Percentiles rank a stretch among this genome's conserved stretches.
Evolutionary conservation across 2,329 filamentous ascomycete genomes (phyloP).

Genomic region (Zymoseptoria brevis): DNA sequence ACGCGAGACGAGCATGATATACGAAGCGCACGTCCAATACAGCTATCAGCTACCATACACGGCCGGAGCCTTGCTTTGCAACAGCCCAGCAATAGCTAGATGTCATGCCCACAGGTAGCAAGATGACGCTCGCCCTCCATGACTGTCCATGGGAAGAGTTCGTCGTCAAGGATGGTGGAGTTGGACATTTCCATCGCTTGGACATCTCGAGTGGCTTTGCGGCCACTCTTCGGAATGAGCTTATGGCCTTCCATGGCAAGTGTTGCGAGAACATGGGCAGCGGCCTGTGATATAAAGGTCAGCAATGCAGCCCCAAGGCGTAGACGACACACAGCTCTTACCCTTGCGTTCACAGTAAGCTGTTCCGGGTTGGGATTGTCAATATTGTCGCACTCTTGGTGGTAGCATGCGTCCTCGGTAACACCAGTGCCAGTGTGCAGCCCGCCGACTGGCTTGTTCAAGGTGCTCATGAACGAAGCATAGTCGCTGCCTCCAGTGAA

Average conservation of each 20-base stretch:
- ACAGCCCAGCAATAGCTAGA: not conserved
- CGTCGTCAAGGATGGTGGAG: slow-evolving; percentile 2
- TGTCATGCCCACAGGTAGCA: slow-evolving; percentile 6
- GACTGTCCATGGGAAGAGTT: slow-evolving; percentile 7
- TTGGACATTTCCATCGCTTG: slow-evolving; percentile 12
- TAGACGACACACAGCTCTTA: slow-evolving; percentile 1
- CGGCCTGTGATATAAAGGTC: not conserved
- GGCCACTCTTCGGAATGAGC: slow-evolving; percentile 3
- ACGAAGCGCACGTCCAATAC: no score
- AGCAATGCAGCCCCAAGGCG: not conserved
- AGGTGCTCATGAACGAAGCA: slow-evolving; percentile 29
- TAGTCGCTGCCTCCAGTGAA: slow-evolving; percentile 34
- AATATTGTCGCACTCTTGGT: slow-evolving; percentile 28
- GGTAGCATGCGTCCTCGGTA: slow-evolving; percentile 33
- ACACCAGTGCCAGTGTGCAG: slow-evolving; percentile 31
- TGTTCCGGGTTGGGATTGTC: slow-evolving; percentile 24
- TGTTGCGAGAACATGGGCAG: slow-evolving; percentile 9
- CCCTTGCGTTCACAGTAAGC: slow-evolving; percentile 8
- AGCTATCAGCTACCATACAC: not conserved
- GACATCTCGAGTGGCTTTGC: slow-evolving; percentile 3
- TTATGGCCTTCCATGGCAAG: slow-evolving; percentile 9
- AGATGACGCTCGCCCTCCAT: slow-evolving; percentile 6
- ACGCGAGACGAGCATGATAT: no score
- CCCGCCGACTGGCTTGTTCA: slow-evolving; percentile 30
- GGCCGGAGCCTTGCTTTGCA: not conserved